phyloP scores from a whole-genome alignment of 2,329 filamentous ascomycete species.

The Cladosporium sp. region DNA sequence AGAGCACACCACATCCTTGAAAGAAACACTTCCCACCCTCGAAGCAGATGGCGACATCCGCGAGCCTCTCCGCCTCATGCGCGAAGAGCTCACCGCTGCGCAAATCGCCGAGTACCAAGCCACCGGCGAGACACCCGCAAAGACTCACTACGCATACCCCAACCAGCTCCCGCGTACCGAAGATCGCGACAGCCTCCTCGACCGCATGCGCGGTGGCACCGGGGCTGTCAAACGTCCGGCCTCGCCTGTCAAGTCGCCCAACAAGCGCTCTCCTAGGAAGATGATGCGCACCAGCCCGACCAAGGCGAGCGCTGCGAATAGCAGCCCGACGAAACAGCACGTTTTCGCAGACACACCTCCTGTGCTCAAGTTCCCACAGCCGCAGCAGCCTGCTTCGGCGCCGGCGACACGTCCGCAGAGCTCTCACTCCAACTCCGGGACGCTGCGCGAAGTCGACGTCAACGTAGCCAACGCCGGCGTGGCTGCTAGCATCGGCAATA shows the following conservation, averaged over 20 bases:
- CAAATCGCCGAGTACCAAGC: slow-evolving; percentile 75
- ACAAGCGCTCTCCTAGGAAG: slow-evolving; percentile 36
- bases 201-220: slow-evolving; percentile 49
- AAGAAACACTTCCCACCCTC: slow-evolving; percentile 63
- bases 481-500: slow-evolving; percentile 22
- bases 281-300: slow-evolving; percentile 19
- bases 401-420: slow-evolving; percentile 30
- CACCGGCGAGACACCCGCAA: slow-evolving; percentile 84
- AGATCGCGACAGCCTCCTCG: slow-evolving; percentile 57
- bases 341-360: slow-evolving; percentile 38
- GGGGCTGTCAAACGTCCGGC: slow-evolving; percentile 26
- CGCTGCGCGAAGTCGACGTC: slow-evolving; percentile 51
- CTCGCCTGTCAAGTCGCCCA: slow-evolving; percentile 35
- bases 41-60: slow-evolving; percentile 57
- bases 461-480: slow-evolving; percentile 40
- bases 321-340: slow-evolving; percentile 35
- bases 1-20: slow-evolving; percentile 54
- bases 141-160: slow-evolving; percentile 77
- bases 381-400: slow-evolving; percentile 23
- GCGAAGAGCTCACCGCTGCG: slow-evolving; percentile 65
- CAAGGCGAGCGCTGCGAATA: slow-evolving; percentile 13
- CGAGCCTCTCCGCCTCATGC: slow-evolving; percentile 69
- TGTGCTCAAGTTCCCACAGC: slow-evolving; percentile 21
- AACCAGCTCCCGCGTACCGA: slow-evolving; percentile 75
- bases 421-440: slow-evolving; percentile 30